Conservation (phyloP, 73 alveolate genomes). For the Blepharisma japonicum region DNA sequence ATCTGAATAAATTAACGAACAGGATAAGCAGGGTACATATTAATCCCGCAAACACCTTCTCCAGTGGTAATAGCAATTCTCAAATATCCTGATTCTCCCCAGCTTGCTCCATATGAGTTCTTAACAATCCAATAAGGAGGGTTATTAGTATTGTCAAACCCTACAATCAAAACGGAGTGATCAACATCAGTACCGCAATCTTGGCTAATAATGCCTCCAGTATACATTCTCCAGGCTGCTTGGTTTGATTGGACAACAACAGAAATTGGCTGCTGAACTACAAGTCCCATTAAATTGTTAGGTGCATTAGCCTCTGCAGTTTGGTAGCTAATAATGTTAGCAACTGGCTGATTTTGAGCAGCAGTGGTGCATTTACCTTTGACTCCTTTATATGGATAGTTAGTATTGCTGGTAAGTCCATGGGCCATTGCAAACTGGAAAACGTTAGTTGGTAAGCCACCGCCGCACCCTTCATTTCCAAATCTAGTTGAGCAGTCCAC, state of each 20-base stretch:
- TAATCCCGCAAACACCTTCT: constrained; percentile 31
- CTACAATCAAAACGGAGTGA: constrained; percentile 81
- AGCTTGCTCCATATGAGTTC: constrained; percentile 30
- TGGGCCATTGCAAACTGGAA: constrained; percentile 45
- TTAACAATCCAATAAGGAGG: constrained; percentile 26
- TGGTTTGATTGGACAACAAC: constrained; percentile 46
- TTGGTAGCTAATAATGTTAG: background rate
- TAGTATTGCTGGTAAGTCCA: background rate
- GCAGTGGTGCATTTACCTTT: background rate
- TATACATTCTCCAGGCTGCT: constrained; percentile 51
- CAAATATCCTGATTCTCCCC: constrained; percentile 33
- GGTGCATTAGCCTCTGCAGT: background rate
- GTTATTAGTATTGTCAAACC: constrained; percentile 45
- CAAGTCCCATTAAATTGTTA: background rate
- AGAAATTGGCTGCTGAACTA: background rate
- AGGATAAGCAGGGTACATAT: constrained; percentile 23
- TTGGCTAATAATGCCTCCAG: no score
- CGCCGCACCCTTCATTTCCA: constrained; percentile 78
- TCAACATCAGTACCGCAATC: constrained; percentile 45
- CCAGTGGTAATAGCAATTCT: constrained; percentile 25
- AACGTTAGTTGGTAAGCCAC: constrained; percentile 73
- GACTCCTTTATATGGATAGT: background rate
- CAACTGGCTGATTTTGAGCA: background rate
- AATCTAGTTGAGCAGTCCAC: constrained; percentile 80
- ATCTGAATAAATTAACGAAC: background rate